Evolutionary conservation across 495 filamentous ascomycete species (phyloP).

Genomic region (Bacidia gigantensis): DNA sequence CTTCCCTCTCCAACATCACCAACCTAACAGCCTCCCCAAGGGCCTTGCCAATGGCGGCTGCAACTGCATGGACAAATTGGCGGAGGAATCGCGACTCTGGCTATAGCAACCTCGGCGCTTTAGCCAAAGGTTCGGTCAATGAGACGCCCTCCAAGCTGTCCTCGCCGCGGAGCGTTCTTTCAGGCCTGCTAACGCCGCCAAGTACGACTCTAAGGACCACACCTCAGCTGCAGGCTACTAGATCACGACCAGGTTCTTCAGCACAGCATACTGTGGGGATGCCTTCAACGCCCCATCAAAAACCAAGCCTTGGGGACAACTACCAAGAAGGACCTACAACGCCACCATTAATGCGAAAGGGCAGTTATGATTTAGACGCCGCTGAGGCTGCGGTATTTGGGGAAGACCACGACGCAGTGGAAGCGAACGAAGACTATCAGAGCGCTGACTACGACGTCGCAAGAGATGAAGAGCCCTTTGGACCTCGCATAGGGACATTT

Average conservation of each 20-base stretch:
- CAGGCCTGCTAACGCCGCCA: constrained; percentile 74
- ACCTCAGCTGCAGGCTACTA: constrained; percentile 30
- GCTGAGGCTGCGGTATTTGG: constrained; percentile 44
- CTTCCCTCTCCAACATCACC: constrained; percentile 41
- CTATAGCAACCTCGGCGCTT: constrained; percentile 28
- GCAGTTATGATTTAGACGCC: constrained; percentile 61
- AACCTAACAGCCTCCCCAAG: constrained; percentile 62
- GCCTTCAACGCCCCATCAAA: constrained; percentile 14
- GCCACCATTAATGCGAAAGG: constrained; percentile 54
- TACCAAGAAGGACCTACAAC: constrained; percentile 40
- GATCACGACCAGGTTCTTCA: constrained; percentile 26
- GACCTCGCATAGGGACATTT: constrained; percentile 9
- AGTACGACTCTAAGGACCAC: constrained; percentile 50
- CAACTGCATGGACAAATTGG: constrained; percentile 77
- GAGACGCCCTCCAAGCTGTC: constrained; percentile 49
- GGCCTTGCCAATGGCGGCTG: constrained; percentile 65
- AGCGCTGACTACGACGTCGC: neutral
- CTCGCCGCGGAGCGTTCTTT: constrained; percentile 39
- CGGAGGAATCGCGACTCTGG: constrained; percentile 44
- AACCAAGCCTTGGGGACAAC: constrained; percentile 3
- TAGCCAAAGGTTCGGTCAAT: constrained; percentile 27
- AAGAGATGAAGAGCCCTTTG: constrained; percentile 17
- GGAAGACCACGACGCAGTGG: constrained; percentile 26
- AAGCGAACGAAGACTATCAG: neutral
- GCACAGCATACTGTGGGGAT: constrained; percentile 27